Percentiles rank a stretch among this genome's conserved stretches.
Evolutionary conservation across 78 protist genomes (phyloP).

Genomic region (Dictyostelium discoideum): dicty_2.7 NC_007090.3:2354001-2354500

Average conservation of each 20-base stretch:
- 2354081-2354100: conserved; percentile 24
- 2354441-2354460: neutral
- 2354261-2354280: neutral
- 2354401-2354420: conserved; percentile 37
- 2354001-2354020: conserved; percentile 37
- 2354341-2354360: conserved; percentile 37
- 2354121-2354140: conserved; percentile 59
- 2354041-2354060: conserved; percentile 78
- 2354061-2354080: conserved; percentile 44
- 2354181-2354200: conserved; percentile 38
- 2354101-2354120: conserved; percentile 8
- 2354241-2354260: neutral
- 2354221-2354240: conserved; percentile 31
- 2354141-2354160: conserved; percentile 72
- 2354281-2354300: conserved; percentile 8
- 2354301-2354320: neutral
- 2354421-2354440: neutral
- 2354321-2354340: conserved; percentile 42
- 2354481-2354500: conserved; percentile 57
- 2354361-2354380: neutral
- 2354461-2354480: conserved; percentile 44
- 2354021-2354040: conserved; percentile 73
- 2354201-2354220: conserved; percentile 13
- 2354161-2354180: conserved; percentile 15
- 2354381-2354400: conserved; percentile 70